phyloP scores from a whole-genome alignment of 371 early-diverging fungal genomes.

The Thermomucor indicae-seudaticae region DNA sequence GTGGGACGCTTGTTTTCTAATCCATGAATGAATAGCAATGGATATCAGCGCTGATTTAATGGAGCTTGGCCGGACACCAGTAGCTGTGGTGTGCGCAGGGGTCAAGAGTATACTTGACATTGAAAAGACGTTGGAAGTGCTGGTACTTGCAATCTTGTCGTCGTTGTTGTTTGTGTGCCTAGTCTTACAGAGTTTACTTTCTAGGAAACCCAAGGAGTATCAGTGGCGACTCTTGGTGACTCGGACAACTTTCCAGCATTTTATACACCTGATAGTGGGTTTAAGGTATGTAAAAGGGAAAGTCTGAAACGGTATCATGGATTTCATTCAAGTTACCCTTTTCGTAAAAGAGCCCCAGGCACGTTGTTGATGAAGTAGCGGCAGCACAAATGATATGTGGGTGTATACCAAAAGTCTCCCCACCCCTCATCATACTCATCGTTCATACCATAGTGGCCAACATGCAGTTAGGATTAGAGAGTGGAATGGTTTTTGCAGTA shows the following conservation, averaged over 20 bases:
- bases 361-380: constrained; percentile 50
- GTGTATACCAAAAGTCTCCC: too few relatives aligned
- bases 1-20: not conserved
- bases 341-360: constrained; percentile 55
- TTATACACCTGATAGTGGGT: constrained; percentile 76
- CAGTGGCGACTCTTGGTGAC: constrained; percentile 74
- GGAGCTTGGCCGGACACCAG: constrained; percentile 87
- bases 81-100: constrained; percentile 93
- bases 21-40: constrained; percentile 14
- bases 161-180: too few relatives aligned
- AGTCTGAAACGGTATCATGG: not conserved
- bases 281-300: constrained; percentile 29
- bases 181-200: not conserved
- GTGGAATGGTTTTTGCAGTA: constrained; percentile 85
- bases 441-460: too few relatives aligned
- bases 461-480: constrained; percentile 56
- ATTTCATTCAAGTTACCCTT: not conserved
- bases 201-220: constrained; percentile 89
- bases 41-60: constrained; percentile 92
- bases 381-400: constrained; percentile 71
- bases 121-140: constrained; percentile 81
- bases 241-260: constrained; percentile 83
- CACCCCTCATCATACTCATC: too few relatives aligned
- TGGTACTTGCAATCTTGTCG: too few relatives aligned
- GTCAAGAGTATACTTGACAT: constrained; percentile 93